Percentiles rank a stretch among this genome's conserved stretches.
Evolutionary conservation across 192 early-diverging fungal genomes (phyloP).

Genomic region (Coemansia sp.): DNA sequence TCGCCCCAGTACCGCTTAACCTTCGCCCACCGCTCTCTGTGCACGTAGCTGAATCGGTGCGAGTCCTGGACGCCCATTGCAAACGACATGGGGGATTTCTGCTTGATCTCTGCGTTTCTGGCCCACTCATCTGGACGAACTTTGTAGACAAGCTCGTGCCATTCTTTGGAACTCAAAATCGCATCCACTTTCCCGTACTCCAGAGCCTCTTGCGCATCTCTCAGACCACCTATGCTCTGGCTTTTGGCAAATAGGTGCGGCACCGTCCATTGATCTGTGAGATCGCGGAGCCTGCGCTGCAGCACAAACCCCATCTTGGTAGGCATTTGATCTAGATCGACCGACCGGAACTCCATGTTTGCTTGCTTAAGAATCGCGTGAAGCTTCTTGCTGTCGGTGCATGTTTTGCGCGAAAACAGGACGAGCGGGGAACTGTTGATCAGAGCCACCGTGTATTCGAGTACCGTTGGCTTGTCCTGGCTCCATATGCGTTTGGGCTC

Average conservation of each 20-base stretch:
- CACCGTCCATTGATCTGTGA: slow-evolving; percentile 46
- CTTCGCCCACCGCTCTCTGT: slow-evolving; percentile 35
- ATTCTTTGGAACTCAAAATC: slow-evolving; percentile 20
- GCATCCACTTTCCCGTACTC: slow-evolving; percentile 16
- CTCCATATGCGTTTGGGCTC: slow-evolving; percentile 27
- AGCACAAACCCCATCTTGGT: slow-evolving; percentile 19
- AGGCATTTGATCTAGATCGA: slow-evolving; percentile 28
- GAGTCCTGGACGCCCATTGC: slow-evolving; percentile 41
- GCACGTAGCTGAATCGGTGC: slow-evolving; percentile 36
- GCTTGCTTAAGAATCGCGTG: slow-evolving; percentile 6
- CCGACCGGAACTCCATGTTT: slow-evolving; percentile 18
- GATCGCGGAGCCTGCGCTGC: slow-evolving; percentile 39
- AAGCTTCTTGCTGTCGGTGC: slow-evolving; percentile 18
- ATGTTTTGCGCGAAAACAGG: slow-evolving; percentile 33
- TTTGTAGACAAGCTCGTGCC: slow-evolving; percentile 35
- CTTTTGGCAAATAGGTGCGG: slow-evolving; percentile 45
- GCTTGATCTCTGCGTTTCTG: slow-evolving; percentile 18
- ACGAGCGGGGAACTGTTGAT: slow-evolving; percentile 42
- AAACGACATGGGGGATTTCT: slow-evolving; percentile 38
- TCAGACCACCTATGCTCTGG: slow-evolving; percentile 33
- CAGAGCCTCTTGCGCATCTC: slow-evolving; percentile 13
- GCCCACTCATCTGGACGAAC: slow-evolving; percentile 31
- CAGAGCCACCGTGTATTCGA: slow-evolving; percentile 26
- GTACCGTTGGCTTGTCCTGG: slow-evolving; percentile 27
- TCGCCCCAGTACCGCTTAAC: slow-evolving; percentile 41